Percentiles rank a stretch among this genome's conserved stretches.
phyloP scores from a whole-genome alignment of 108 stramenopile species.

The Hondaea fermentalgiana region DNA sequence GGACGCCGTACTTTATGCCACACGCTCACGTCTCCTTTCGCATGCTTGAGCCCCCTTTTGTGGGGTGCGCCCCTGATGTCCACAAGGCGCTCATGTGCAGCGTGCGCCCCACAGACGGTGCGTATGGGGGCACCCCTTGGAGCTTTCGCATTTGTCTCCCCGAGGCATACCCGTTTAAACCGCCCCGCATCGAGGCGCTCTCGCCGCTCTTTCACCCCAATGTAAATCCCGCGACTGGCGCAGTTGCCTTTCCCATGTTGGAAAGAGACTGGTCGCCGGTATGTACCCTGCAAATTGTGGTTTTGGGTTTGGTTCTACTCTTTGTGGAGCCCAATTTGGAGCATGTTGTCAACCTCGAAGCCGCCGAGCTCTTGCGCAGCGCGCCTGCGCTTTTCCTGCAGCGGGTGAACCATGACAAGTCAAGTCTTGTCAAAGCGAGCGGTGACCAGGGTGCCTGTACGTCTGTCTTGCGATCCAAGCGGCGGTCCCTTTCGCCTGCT shows the following conservation, averaged over 20 bases:
- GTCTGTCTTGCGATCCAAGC: neutral
- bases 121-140: neutral
- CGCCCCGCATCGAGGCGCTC: neutral
- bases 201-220: neutral
- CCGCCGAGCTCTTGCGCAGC: neutral
- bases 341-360: neutral
- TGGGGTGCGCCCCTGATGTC: too few relatives aligned
- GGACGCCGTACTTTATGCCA: neutral
- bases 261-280: neutral
- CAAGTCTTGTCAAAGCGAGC: too few relatives aligned
- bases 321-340: slow-evolving; percentile 1
- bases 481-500: neutral
- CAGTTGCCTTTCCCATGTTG: neutral
- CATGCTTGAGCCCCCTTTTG: neutral
- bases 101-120: neutral
- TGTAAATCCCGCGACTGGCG: neutral
- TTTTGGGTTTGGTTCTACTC: neutral
- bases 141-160: neutral
- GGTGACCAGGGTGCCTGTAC: neutral
- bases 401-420: neutral
- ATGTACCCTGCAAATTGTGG: neutral
- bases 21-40: neutral
- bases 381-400: neutral
- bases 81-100: neutral
- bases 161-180: neutral